Percentiles rank a stretch among this genome's conserved stretches.
These are phyloP conservation scores for Eutrema japonicum DNA, from an alignment of 345 rosid genomes.

Conservation along the genomic window DNA sequence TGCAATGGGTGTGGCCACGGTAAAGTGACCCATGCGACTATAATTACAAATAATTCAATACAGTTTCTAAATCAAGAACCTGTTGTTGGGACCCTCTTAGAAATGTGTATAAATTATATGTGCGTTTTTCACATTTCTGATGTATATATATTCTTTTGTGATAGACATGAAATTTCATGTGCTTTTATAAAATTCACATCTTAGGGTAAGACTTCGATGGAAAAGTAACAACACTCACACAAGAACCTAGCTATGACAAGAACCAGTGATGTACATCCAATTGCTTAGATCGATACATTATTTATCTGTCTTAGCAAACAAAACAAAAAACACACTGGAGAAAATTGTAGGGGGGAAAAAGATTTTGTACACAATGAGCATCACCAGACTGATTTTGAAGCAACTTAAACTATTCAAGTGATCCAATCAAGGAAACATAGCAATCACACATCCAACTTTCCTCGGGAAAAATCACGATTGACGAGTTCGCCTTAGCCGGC, in stretches of 20 bases:
- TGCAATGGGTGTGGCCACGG: constrained; percentile 16
- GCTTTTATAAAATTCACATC: constrained; percentile 28
- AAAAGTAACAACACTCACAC: constrained; percentile 25
- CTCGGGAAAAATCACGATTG: too few species aligned
- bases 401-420: constrained; percentile 26
- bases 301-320: constrained; percentile 9
- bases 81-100: constrained; percentile 38
- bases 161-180: constrained; percentile 32
- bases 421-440: constrained; percentile 20
- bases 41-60: constrained; percentile 11
- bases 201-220: constrained; percentile 30
- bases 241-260: constrained; percentile 22
- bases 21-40: constrained; percentile 28
- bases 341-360: not conserved
- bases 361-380: not conserved
- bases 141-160: constrained; percentile 22
- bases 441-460: not conserved
- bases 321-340: not conserved
- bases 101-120: constrained; percentile 9
- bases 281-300: constrained; percentile 7
- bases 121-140: constrained; percentile 15
- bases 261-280: constrained; percentile 1
- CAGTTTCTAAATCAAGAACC: constrained; percentile 35
- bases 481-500: too few species aligned
- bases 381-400: constrained; percentile 11